These are phyloP conservation scores for Lotus japonicus DNA, from an alignment of 306 rosid species.

Conservation along the genomic window DNA sequence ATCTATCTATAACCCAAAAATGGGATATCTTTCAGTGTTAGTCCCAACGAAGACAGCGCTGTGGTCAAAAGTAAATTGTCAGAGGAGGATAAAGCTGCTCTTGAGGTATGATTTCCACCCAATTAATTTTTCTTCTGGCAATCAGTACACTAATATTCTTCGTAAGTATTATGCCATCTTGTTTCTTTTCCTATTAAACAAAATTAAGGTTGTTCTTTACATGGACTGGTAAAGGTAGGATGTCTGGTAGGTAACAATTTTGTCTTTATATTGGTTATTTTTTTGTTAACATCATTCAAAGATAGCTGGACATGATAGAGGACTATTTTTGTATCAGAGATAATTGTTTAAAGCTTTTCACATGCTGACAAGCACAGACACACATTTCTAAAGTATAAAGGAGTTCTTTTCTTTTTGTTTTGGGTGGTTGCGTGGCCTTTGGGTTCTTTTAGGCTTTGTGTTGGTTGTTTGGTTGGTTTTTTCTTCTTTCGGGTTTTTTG, in stretches of 20 bases:
- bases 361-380: too few species aligned
- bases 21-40: slow-evolving; percentile 42
- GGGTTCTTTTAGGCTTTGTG: too few species aligned
- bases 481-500: too few species aligned
- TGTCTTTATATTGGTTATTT: background rate
- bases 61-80: slow-evolving; percentile 54
- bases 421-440: too few species aligned
- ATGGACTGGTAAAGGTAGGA: background rate
- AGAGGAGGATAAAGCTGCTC: slow-evolving; percentile 56
- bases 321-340: background rate
- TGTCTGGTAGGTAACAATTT: background rate
- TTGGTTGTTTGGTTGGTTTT: too few species aligned
- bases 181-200: background rate
- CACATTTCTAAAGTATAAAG: too few species aligned
- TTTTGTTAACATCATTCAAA: background rate
- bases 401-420: too few species aligned
- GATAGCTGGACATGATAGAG: background rate
- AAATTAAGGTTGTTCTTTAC: slow-evolving; percentile 12
- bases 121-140: background rate
- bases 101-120: slow-evolving; percentile 55
- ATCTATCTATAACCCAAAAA: slow-evolving; percentile 21
- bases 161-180: background rate
- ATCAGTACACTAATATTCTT: slow-evolving; percentile 7
- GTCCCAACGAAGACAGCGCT: slow-evolving; percentile 54
- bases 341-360: background rate